Evolutionary conservation across 805 yeast genomes (phyloP), one percentile per base, ranked within the genome.

Genomic region (Clavispora asparagi): DNA sequence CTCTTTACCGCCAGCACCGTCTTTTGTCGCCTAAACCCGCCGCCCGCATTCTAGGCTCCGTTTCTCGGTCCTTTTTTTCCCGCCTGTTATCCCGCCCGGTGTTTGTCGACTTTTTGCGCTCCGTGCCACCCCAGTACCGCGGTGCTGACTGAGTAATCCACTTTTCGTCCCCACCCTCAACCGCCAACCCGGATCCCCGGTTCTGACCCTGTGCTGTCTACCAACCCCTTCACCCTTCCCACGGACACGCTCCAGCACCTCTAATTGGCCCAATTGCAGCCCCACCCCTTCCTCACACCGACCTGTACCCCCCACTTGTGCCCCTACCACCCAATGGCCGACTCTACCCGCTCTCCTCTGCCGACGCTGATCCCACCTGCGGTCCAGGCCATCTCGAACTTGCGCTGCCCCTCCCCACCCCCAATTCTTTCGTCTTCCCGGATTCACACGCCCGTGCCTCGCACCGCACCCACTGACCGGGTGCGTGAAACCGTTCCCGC

Each of bases 331-430:
- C 40, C 32, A 32, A 39, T 28, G 30, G 13, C 32, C 6, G 28
- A 26, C 1, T 10, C 41, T n/a, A 14, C 23, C 19, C 32, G 28
- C 1, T 39, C 41, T 6, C 42, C 42, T 8, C 42, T 27, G 33
- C 39, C 39, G 16, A 51, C 46, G 4, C 59, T 55, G 30, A 54
- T 59, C 39, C 73, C 77, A 0, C 83, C 84, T 4, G 73, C 81
- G 32, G 79, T 74, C 11, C 59, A 78, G 62, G 85, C 86, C 0
- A 64, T 79, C 30, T 78, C 86, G 7, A 78, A 73, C 57, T 61
- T 81, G 45, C 70, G 83, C 49, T 79, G 86, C 52, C 87, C 87
- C 1, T 82, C 87, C 5, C 87, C 88, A n/a, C 86, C 88, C 1
- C 87, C 88, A 7, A 81, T 82, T 44, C 63, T 81, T 40, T 59